Evolutionary conservation across 2,329 filamentous ascomycete species (phyloP).

Genomic region (Exophiala lecanii-corni): DNA sequence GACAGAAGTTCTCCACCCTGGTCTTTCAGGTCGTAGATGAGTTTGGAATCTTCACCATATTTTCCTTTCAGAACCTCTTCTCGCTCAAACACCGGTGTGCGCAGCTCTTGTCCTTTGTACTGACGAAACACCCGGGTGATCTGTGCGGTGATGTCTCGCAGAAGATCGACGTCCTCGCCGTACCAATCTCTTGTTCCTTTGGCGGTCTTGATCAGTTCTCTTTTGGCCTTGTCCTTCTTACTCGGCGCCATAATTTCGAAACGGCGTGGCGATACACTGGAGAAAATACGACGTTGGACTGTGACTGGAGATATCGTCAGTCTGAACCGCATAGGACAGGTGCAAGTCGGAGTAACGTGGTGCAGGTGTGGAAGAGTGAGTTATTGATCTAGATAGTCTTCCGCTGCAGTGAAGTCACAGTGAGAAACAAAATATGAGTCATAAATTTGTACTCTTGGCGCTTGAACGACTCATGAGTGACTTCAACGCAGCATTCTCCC

Average conservation of each 20-base stretch:
- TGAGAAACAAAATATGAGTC: background rate
- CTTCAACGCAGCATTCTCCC: background rate
- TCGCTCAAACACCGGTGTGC: slow-evolving; percentile 80
- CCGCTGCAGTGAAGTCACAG: too few relatives aligned
- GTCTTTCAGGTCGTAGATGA: slow-evolving; percentile 85
- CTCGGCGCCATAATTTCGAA: slow-evolving; percentile 22
- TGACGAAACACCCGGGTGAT: slow-evolving; percentile 78
- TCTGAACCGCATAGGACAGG: too few relatives aligned
- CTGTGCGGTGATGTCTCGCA: slow-evolving; percentile 72
- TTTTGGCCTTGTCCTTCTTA: slow-evolving; percentile 23
- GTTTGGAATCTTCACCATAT: slow-evolving; percentile 87
- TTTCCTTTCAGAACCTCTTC: slow-evolving; percentile 83
- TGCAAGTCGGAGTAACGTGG: too few relatives aligned
- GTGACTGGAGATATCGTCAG: too few relatives aligned
- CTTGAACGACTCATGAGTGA: background rate
- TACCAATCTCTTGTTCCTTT: slow-evolving; percentile 90
- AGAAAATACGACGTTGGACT: background rate
- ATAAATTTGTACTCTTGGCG: background rate
- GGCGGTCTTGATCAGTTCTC: slow-evolving; percentile 65
- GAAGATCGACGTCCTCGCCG: slow-evolving; percentile 72
- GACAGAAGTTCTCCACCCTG: slow-evolving; percentile 82
- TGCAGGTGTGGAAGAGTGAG: too few relatives aligned
- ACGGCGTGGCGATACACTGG: background rate
- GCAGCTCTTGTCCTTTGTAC: slow-evolving; percentile 73
- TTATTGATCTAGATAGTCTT: too few relatives aligned